Evolutionary conservation across 2,329 filamentous ascomycete genomes (phyloP).

Genomic region (Sarocladiaceae sp.): DNA sequence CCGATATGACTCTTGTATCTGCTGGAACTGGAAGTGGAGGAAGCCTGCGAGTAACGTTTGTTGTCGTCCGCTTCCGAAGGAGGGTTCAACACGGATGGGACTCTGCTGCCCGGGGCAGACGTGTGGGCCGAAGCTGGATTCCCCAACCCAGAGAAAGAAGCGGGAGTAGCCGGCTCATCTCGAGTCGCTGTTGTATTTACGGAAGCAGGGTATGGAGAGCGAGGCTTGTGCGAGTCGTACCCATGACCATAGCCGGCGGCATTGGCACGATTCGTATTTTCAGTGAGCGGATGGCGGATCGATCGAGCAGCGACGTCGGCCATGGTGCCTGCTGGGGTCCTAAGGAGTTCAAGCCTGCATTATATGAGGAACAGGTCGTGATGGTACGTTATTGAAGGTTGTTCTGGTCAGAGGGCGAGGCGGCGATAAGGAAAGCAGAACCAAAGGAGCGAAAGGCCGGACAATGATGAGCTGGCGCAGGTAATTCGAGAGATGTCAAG

Average conservation of each 20-base stretch:
- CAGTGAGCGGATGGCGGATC: constrained; percentile 36
- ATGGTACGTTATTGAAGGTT: constrained; percentile 3
- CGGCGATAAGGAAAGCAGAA: background rate
- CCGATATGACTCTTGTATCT: constrained; percentile 71
- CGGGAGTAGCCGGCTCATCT: constrained; percentile 11
- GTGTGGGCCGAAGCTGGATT: constrained; percentile 10
- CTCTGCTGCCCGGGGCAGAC: constrained; percentile 14
- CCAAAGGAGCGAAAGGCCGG: constrained; percentile 7
- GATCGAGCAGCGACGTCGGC: constrained; percentile 24
- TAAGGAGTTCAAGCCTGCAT: constrained; percentile 8
- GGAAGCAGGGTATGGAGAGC: constrained; percentile 7
- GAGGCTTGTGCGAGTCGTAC: constrained; percentile 23
- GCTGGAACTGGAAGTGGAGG: constrained; percentile 34
- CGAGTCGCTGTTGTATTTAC: constrained; percentile 15
- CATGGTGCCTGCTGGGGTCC: constrained; percentile 17
- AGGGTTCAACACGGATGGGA: constrained; percentile 19
- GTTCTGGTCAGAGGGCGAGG: constrained; percentile 1
- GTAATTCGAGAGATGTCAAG: background rate
- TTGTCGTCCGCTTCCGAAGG: constrained; percentile 25
- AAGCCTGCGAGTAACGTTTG: constrained; percentile 33
- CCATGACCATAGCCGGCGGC: constrained; percentile 25
- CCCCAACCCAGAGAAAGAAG: constrained; percentile 5
- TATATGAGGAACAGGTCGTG: constrained; percentile 3
- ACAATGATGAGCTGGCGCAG: constrained; percentile 2
- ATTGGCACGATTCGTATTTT: constrained; percentile 43